A percentile compares a stretch with the other conserved stretches of the same genome.
Evolutionary conservation across 2,329 filamentous ascomycete species (phyloP).

Genomic region (Colletotrichum abscissum): DNA sequence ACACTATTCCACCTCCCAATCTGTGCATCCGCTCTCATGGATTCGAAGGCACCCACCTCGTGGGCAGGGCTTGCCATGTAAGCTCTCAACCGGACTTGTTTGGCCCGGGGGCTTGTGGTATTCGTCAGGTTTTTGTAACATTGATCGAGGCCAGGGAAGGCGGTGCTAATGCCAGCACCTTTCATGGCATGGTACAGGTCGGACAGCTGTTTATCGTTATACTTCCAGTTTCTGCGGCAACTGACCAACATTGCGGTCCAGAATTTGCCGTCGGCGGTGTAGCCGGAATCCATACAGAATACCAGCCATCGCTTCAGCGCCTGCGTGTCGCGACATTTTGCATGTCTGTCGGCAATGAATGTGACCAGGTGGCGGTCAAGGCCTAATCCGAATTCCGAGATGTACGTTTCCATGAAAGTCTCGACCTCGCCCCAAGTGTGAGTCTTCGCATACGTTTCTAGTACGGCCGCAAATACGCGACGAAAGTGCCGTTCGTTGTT

Average conservation of each 20-base stretch:
- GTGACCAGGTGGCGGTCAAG: constrained; percentile 51
- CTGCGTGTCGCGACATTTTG: constrained; percentile 48
- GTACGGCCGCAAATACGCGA: constrained; percentile 49
- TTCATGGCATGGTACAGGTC: constrained; percentile 46
- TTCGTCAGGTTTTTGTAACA: constrained; percentile 1
- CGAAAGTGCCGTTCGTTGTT: constrained; percentile 39
- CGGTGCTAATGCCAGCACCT: constrained; percentile 39
- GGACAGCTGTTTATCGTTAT: constrained; percentile 48
- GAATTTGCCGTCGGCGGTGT: constrained; percentile 49
- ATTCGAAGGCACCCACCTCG: constrained; percentile 46
- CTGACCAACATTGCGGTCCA: constrained; percentile 52
- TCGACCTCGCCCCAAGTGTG: constrained; percentile 54
- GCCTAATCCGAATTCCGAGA: constrained; percentile 47
- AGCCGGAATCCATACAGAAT: constrained; percentile 49
- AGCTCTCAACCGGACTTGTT: constrained; percentile 33
- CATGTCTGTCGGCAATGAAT: constrained; percentile 57
- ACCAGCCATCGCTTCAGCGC: constrained; percentile 54
- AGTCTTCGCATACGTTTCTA: constrained; percentile 50
- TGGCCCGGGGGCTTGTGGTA: constrained; percentile 30
- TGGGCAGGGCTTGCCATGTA: constrained; percentile 40
- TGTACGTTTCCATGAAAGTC: constrained; percentile 51
- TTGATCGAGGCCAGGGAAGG: constrained; percentile 33
- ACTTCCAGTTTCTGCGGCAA: constrained; percentile 51
- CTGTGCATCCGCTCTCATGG: constrained; percentile 54
- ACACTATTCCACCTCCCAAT: constrained; percentile 46